A percentile compares a stretch with the other conserved stretches of the same genome.
Evolutionary conservation across 768 basidiomycete genomes (phyloP).

Genomic region (Lactarius quietus): DNA sequence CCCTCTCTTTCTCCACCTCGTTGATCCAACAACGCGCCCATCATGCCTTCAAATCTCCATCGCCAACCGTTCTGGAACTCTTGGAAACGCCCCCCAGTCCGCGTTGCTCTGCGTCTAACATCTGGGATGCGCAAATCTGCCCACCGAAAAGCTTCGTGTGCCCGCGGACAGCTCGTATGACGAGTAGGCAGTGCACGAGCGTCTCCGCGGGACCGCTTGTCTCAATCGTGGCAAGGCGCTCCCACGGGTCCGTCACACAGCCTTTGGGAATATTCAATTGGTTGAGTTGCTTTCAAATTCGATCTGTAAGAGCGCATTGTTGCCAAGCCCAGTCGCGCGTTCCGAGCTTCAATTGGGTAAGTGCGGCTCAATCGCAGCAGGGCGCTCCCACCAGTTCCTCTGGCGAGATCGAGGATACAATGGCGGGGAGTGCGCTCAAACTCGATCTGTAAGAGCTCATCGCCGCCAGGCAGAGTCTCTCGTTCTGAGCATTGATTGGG

Average conservation of each 20-base stretch:
- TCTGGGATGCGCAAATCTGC: background rate
- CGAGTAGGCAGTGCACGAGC: background rate
- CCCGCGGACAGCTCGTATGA: background rate
- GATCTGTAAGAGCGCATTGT: too few relatives aligned
- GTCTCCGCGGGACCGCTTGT: background rate
- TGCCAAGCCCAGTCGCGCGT: background rate
- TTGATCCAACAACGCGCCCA: background rate
- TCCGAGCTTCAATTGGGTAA: background rate
- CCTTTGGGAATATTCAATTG: background rate
- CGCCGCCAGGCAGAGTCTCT: too few relatives aligned
- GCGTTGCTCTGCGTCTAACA: background rate
- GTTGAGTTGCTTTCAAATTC: background rate
- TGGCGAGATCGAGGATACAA: too few relatives aligned
- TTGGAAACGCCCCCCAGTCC: background rate
- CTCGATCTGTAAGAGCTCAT: too few relatives aligned
- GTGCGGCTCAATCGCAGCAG: background rate
- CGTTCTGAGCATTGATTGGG: too few relatives aligned
- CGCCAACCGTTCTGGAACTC: background rate
- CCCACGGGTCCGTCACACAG: background rate
- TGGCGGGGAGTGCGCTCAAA: too few relatives aligned
- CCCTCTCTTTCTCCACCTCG: conserved; percentile 10
- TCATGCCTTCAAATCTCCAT: background rate
- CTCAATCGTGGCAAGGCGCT: background rate
- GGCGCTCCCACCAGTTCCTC: background rate
- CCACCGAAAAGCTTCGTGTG: background rate